A percentile compares a stretch with the other conserved stretches of the same genome.
Evolutionary conservation across 371 early-diverging fungal species (phyloP).

Genomic region (Lichtheimia ornata): DNA sequence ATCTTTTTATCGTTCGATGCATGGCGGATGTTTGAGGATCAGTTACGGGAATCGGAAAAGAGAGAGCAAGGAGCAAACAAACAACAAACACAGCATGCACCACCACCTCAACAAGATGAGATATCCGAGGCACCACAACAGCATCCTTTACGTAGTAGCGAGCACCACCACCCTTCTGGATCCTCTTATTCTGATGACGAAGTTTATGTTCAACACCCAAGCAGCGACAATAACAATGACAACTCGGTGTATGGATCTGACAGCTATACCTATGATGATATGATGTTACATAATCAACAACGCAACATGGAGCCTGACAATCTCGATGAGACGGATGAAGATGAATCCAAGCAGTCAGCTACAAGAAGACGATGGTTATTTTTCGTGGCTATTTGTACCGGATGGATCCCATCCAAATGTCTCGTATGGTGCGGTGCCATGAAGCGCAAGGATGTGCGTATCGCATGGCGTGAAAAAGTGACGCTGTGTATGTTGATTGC

Average conservation of each 20-base stretch:
- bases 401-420: conserved; percentile 80
- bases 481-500: conserved; percentile 87
- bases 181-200: conserved; percentile 67
- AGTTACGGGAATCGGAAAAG: conserved; percentile 50
- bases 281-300: background rate
- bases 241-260: conserved; percentile 8
- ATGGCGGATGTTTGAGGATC: conserved; percentile 75
- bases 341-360: conserved; percentile 35
- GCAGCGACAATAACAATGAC: conserved; percentile 8
- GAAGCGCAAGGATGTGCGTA: conserved; percentile 79
- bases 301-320: conserved; percentile 16
- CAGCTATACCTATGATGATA: conserved; percentile 5
- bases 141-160: conserved; percentile 11
- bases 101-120: conserved; percentile 3
- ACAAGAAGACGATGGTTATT: conserved; percentile 78
- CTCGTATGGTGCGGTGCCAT: conserved; percentile 73
- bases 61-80: conserved; percentile 34
- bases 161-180: conserved; percentile 27
- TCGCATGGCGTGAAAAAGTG: conserved; percentile 97
- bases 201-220: conserved; percentile 18
- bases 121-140: background rate
- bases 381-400: conserved; percentile 83
- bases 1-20: conserved; percentile 72
- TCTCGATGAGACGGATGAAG: conserved; percentile 45
- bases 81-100: conserved; percentile 14